Evolutionary conservation across 345 rosid species (phyloP).

Genomic region (Raphanus raphanistrum): DNA sequence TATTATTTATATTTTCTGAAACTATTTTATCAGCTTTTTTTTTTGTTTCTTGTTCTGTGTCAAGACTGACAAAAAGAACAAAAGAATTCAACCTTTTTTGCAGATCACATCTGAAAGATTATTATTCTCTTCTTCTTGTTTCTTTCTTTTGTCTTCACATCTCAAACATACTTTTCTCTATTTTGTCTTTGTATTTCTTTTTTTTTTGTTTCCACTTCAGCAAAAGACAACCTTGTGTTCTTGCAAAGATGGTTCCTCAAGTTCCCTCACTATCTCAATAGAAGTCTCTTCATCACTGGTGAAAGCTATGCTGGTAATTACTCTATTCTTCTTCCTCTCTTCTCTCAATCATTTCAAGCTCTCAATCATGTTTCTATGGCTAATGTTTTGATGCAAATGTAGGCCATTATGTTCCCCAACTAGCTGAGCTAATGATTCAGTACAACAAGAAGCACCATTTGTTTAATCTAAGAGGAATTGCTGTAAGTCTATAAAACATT

Average conservation of each 20-base stretch:
- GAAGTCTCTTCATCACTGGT: slow-evolving; percentile 87
- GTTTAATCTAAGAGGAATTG: slow-evolving; percentile 90
- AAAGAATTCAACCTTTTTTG: slow-evolving; percentile 34
- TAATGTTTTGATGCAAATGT: slow-evolving; percentile 2
- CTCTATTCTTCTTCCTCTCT: neutral
- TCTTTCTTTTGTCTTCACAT: slow-evolving; percentile 19
- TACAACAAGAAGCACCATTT: slow-evolving; percentile 69
- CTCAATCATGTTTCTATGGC: too few relatives aligned
- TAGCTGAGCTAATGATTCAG: slow-evolving; percentile 82
- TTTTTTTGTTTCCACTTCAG: slow-evolving; percentile 41
- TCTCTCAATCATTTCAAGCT: neutral
- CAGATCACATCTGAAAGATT: slow-evolving; percentile 28
- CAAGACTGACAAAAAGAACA: slow-evolving; percentile 40
- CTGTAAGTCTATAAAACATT: slow-evolving; percentile 53
- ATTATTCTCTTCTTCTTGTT: slow-evolving; percentile 40
- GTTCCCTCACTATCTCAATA: slow-evolving; percentile 84
- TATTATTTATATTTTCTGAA: slow-evolving; percentile 6
- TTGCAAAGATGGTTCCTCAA: slow-evolving; percentile 82
- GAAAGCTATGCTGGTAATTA: slow-evolving; percentile 94
- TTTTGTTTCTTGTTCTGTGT: slow-evolving; percentile 30
- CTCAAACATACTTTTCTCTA: slow-evolving; percentile 13
- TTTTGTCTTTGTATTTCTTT: slow-evolving; percentile 31
- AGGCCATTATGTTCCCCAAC: slow-evolving; percentile 88
- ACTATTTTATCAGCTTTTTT: slow-evolving; percentile 25
- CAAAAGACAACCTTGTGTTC: slow-evolving; percentile 89